Evolutionary conservation across 352 stramenopile genomes (phyloP), one percentile per base, ranked within the genome.

Genomic region (Phytophthora chlamydospora): DNA sequence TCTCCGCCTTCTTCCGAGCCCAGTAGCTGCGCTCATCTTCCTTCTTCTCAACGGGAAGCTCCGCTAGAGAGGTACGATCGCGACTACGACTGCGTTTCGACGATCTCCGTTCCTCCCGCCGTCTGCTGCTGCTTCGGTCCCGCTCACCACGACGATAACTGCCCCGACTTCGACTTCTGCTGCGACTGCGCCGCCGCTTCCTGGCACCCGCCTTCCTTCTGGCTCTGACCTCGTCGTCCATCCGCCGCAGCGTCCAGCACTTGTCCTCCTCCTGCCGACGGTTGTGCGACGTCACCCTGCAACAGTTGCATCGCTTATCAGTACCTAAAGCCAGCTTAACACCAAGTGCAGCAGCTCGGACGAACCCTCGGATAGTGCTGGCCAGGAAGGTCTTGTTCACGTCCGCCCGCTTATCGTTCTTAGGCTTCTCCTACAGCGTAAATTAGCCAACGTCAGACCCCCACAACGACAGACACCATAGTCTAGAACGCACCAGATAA

Each of bases 371-470:
- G 29, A 91, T 88, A 10, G 80, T 89, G 51, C 76, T 86, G 36
- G 69, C 50, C 31, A 91, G 54, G 51, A 91, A 91, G 34, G 62
- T 54, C 60, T 89, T 91, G 60, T 89, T 91, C 43, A 91, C 80
- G 53, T 89, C 79, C 41, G 75, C 75, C n/a, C 67, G 70, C 14
- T 52, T 65, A 11, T 66, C 56, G 6, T 16, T 11, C n/a, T 42
- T 49, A 9, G 45, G 16, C 57, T 68, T 78, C 40, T 63, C 57
- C 58, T 73, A 38, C n/a, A 47, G 36, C 38, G 34, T 21, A 2
- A 21, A 16, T 39, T 29, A 10, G n/a, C 52, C 24, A 50, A 46
- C 31, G 14, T 58, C 6, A 67, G 31, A 39, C 27, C 10, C 19
- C 35, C 3, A 27, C 19, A 27, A 36, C 50, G 36, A 47, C 16